Evolutionary conservation across 2,329 filamentous ascomycete genomes (phyloP), one percentile per base, ranked within the genome.

Genomic region (Fusarium oligoseptatum): DNA sequence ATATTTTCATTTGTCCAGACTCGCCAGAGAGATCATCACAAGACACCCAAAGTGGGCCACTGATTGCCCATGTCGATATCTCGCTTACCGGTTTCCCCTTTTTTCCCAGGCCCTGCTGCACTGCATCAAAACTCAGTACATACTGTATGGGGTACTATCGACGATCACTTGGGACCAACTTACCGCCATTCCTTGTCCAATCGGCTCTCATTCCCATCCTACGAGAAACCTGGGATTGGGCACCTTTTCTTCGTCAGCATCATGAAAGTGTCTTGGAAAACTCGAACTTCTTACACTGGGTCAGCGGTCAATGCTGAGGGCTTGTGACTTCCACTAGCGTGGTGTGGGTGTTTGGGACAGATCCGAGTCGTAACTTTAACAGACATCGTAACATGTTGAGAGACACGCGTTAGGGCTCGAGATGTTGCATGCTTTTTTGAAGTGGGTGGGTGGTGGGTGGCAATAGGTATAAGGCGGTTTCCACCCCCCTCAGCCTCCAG

Each of bases 111-210:
- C 27, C 27, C 27, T 29, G 27, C 27, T 29, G 27, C 27, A 29
- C 27, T 29, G 27, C 27, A 29, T 29, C 27, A 29, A 29, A 36
- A 57, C 32, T 22, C 29, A 20, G 8, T 15, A 22, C 56, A 41
- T 60, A 60, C 56, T 60, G 56, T 60, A 60, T 60, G 56, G 55
- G 24, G 56, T 37, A 55, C 55, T 32, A 57, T 36, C 15, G 27
- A 24, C 45, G 43, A 62, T 62, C 32, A 52, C 43, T 50, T 62
- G 60, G 41, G 32, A 12, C 43, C 60, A 20, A 32, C 60, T 63
- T 63, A 63, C 60, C 60, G 60, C 60, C 45, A 52, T 39, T 63
- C 32, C 34, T 20, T 39, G 32, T 29, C 60, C 45, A 52, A 63
- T 63, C 45, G 22, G 45, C 60, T 63, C 27, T 48, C 17, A 17